phyloP scores from a whole-genome alignment of 2,329 filamentous ascomycete genomes.

The Exutisphaerella laricina region DNA sequence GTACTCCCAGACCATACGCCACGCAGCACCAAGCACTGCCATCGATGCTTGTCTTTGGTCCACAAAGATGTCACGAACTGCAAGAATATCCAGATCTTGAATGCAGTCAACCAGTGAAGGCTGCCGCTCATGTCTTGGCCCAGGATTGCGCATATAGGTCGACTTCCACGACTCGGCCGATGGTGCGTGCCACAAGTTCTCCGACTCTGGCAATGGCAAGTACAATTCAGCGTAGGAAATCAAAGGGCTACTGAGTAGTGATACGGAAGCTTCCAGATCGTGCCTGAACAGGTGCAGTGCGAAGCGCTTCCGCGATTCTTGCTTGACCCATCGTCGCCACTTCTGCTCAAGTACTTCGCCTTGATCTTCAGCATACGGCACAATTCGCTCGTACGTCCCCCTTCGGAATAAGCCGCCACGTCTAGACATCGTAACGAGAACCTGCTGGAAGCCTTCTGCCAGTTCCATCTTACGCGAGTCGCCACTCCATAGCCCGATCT shows the following conservation, averaged over 20 bases:
- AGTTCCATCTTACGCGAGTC: constrained; percentile 56
- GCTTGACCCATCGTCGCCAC: constrained; percentile 59
- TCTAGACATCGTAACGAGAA: constrained; percentile 50
- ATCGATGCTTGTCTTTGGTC: constrained; percentile 54
- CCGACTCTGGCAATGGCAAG: constrained; percentile 58
- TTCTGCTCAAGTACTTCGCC: constrained; percentile 56
- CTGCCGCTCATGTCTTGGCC: constrained; percentile 36
- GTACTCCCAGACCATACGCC: constrained; percentile 62
- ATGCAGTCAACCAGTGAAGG: constrained; percentile 54
- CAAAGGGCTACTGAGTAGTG: constrained; percentile 57
- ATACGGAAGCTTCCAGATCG: constrained; percentile 63
- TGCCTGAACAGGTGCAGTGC: constrained; percentile 60
- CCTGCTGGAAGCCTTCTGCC: constrained; percentile 53
- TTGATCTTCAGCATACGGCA: constrained; percentile 50
- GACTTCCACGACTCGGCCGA: constrained; percentile 61
- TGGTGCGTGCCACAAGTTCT: constrained; percentile 60
- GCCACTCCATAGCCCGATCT: constrained; percentile 55
- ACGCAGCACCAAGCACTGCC: constrained; percentile 61
- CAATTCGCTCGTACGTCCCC: constrained; percentile 39
- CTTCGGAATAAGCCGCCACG: constrained; percentile 55
- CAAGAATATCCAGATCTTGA: constrained; percentile 51
- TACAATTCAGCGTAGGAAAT: constrained; percentile 66
- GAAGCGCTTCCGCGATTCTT: constrained; percentile 64
- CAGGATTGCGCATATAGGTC: constrained; percentile 46
- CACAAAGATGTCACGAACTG: constrained; percentile 46